Base-by-base conservation (phyloP, 1,284 basidiomycete species). In the Butyriboletus appendiculatus region DNA sequence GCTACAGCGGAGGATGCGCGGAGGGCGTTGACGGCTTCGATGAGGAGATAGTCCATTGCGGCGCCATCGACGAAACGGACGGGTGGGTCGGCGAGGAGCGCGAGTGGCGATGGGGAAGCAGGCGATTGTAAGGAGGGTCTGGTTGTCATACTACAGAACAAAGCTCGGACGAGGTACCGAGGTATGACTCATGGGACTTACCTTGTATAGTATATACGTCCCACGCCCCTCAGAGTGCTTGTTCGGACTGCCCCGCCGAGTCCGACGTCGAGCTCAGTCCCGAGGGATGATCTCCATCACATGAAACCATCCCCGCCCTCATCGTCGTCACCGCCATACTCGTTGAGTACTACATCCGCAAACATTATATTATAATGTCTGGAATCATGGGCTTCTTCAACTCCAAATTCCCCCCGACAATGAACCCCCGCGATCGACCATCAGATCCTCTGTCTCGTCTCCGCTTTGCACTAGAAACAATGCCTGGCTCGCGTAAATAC, bases 11-110 rank as follows among this genome's bases (percentile, higher is more conserved):
- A 80, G 6, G 91, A 93, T 38, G 80, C 81, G 28, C 84, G 81
- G 30, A 96, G 76, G 1, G 86, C 82, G 61, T 81, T 78, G 55
- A 92, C 86, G 60, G 88, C 80, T 65, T 91, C 88, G 52, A 94
- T 93, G 45, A 94, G 74, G 60, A 97, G 86, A 70, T 93, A 94
- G 61, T 92, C 88, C 75, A 94, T 87, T 1, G 84, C 84, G 12
- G 87, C 81, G 34, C 79, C 84, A 69, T 96, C 93, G 57, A 96
- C 75, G 45, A 81, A 75, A 18, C 77, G 76, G 9, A 67, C 66
- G 20, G 85, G 81, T 0, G 85, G 82, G 53, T 90, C 86, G 0
- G 86, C 81, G 16, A 89, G 74, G 1, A 76, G 67, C 20, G 78
- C 71, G 4, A 89, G 73, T 68, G 66, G 37, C 70, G 59, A 44